A percentile compares a stretch with the other conserved stretches of the same genome.
Evolutionary conservation across 2,329 filamentous ascomycete genomes (phyloP).

Genomic region (Tolypocladium pustulatum): DNA sequence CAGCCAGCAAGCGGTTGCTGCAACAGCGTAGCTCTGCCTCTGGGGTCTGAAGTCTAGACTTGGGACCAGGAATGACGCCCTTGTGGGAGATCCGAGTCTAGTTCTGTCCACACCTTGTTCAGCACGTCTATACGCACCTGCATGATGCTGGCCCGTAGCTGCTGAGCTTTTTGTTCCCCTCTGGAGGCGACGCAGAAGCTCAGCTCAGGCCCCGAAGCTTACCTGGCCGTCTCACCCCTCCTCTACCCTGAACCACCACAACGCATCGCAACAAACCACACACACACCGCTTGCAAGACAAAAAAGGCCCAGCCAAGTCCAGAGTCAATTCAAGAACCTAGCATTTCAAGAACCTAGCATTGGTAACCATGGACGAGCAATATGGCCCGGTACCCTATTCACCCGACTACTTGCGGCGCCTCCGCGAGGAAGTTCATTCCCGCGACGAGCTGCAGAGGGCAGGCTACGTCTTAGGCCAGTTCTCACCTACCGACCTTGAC

Average conservation of each 20-base stretch:
- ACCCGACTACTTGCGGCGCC: conserved; percentile 8
- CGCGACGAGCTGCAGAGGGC: conserved; percentile 9
- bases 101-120: not conserved
- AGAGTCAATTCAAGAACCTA: not conserved
- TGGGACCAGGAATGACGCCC: not conserved
- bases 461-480: conserved; percentile 16
- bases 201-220: not conserved
- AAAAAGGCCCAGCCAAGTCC: not conserved
- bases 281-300: not conserved
- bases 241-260: not conserved
- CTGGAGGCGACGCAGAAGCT: not conserved
- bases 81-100: not conserved
- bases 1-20: not conserved
- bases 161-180: no score
- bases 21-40: not conserved
- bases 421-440: conserved; percentile 10
- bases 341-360: not conserved
- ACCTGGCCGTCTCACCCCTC: no score
- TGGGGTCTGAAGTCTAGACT: not conserved
- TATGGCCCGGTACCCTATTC: conserved; percentile 10
- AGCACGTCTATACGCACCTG: not conserved
- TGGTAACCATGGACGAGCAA: not conserved
- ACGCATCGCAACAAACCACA: not conserved
- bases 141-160: not conserved
- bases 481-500: conserved; percentile 14